Evolutionary conservation across 106 monocot species (phyloP).

Genomic region (Acorus calamus): DNA sequence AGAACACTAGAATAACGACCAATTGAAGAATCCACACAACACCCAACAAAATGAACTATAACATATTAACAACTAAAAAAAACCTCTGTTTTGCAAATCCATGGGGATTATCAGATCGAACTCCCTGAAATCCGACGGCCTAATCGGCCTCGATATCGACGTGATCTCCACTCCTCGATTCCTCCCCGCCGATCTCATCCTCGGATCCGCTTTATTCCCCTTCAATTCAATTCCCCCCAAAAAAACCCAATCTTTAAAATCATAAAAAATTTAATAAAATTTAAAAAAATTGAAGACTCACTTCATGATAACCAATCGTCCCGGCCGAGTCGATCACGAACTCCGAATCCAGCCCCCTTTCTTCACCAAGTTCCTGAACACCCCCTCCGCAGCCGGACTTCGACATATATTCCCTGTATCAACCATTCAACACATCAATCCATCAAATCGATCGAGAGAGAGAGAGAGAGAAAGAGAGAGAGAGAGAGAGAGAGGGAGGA

Average conservation of each 20-base stretch:
- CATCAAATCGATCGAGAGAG: background rate
- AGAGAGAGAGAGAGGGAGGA: background rate
- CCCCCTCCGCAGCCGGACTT: slow-evolving; percentile 92
- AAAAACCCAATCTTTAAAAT: background rate
- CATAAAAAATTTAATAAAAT: background rate
- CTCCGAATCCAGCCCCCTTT: slow-evolving; percentile 47
- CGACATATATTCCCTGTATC: slow-evolving; percentile 86
- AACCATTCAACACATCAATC: background rate
- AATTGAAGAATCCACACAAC: no score
- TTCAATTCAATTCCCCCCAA: slow-evolving; percentile 9
- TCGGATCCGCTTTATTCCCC: slow-evolving; percentile 69
- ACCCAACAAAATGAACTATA: no score
- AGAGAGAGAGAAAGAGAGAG: background rate
- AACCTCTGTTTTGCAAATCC: slow-evolving; percentile 94
- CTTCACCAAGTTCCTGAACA: slow-evolving; percentile 53
- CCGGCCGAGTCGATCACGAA: slow-evolving; percentile 94
- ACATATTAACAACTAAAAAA: background rate
- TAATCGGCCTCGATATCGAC: slow-evolving; percentile 74
- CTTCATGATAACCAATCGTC: slow-evolving; percentile 92
- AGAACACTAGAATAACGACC: no score
- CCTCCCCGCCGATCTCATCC: slow-evolving; percentile 73
- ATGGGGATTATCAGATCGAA: slow-evolving; percentile 93
- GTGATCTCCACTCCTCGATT: slow-evolving; percentile 85
- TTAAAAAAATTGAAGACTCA: background rate
- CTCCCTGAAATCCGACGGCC: slow-evolving; percentile 75